Base-by-base conservation (phyloP, 169 alveolate species). In the Miamiensis avidus region DNA sequence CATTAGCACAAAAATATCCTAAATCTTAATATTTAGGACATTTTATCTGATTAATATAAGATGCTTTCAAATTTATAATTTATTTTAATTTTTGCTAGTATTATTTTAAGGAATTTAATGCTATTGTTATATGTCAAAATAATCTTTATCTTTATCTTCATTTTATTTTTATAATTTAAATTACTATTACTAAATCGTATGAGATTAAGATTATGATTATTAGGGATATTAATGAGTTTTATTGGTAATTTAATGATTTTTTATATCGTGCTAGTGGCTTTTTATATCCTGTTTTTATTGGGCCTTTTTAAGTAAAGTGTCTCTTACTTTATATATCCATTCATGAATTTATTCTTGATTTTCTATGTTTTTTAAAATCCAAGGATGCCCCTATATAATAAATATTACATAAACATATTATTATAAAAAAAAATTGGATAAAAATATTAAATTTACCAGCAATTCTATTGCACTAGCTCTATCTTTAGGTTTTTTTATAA, bases 401-500 rank as follows among this genome's bases (percentile, higher is more conserved):
- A 49, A 11, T 11, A 49, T 11, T 11, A 11, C 4, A 20, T 49
- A 49, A 49, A 49, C n/a, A n/a, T n/a, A n/a, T n/a, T n/a, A n/a
- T n/a, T 49, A 20, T 49, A 49, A 49, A 49, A 49, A 49, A 11
- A 4, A 11, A 49, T 20, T 49, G 4, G 20, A 11, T 11, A 11
- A 49, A 11, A 49, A 49, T 4, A 11, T 49, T 11, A 11, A 49
- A 49, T 49, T 49, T 49, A 49, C 69, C 69, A 49, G 20, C 69
- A 49, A 86, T 15, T 89, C 65, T 20, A 83, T 74, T 25, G 91
- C 87, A 31, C 89, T 78, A 20, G 86, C 85, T 78, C 97, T 88
- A 73, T 93, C 87, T 34, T 78, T 76, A 15, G 94, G 91, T 72
- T 84, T 81, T 93, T 93, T 31, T 88, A 78, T 31, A 93, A 82